Base-by-base conservation (phyloP, 1,139 yeast genomes). In the Suhomyces taliae region DNA sequence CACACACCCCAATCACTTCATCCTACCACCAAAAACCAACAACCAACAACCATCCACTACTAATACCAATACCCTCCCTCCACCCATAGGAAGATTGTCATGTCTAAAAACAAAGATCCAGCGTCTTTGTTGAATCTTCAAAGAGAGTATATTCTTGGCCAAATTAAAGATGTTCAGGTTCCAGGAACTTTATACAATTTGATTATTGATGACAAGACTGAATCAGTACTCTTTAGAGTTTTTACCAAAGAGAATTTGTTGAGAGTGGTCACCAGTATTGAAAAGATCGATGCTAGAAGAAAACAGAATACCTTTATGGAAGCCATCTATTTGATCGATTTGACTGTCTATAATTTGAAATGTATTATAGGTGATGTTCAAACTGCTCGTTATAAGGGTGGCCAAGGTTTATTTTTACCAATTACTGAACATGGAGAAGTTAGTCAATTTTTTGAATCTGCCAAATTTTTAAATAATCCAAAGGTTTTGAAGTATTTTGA, bases 301-400 rank as follows among this genome's bases (percentile, higher is more conserved):
- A 62, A 68, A 37, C 67, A 61, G 46, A 75, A 69, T 57, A 60
- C 70, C 9, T 72, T 66, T 45, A 59, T 74, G 57, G 72, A 67
- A 51, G 79, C 77, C 26, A 69, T 75, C 32, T 75, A 75, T 55
- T 64, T 75, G 47, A 61, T 71, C 27, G 76, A 73, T 27, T 65
- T 71, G 11, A 58, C 70, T 15, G 57, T 65, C 15, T 74, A 66
- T 55, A 73, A 73, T 50, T 55, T 74, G 53, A 70, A 70, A 46
- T 74, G 79, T 52, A 69, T 75, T 29, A 57, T 69, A 39, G 76
- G 76, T 11, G 80, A 75, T 54, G 71, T 72, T 14, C 66, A 69
- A 36, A 63, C 72, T 15, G 56, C 58, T 10, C 58, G 78, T 38
- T 75, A 74, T 57, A 69, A 68, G 49, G 61, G 56, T 39, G 79